phyloP scores from a whole-genome alignment of 768 basidiomycete species.

The Termitomyces sp. region DNA sequence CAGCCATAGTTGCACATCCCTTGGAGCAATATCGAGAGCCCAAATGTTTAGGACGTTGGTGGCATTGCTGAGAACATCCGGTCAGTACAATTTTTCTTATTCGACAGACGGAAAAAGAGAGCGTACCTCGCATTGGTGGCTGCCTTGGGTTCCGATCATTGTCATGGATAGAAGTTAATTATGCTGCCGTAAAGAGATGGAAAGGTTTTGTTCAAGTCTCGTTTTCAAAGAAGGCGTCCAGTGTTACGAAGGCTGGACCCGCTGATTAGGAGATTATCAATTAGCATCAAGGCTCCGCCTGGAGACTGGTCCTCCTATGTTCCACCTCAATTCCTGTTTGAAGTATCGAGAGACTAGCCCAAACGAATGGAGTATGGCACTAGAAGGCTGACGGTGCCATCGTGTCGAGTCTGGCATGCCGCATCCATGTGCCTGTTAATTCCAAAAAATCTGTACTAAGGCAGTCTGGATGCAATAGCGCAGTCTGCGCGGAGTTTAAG shows the following conservation, averaged over 20 bases:
- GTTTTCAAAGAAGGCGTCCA: neutral
- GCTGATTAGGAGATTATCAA: neutral
- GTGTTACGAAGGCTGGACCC: neutral
- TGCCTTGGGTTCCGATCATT: neutral
- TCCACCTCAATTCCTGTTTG: neutral
- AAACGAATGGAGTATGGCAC: neutral
- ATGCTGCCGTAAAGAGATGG: neutral
- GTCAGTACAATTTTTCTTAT: no score
- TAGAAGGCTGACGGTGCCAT: neutral
- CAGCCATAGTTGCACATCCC: neutral
- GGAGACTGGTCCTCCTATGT: neutral
- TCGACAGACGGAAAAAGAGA: neutral
- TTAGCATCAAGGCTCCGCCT: no score
- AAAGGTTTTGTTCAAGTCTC: neutral
- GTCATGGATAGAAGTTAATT: neutral
- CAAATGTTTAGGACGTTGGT: conserved; percentile 34
- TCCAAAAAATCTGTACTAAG: neutral
- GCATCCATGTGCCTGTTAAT: neutral
- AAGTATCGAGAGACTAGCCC: neutral
- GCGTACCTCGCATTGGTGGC: conserved; percentile 2
- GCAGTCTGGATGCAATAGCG: no score
- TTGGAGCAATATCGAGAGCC: neutral
- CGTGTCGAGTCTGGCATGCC: neutral
- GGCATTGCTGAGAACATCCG: conserved; percentile 41
- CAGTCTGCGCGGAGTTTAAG: no score